Percentiles rank a stretch among this genome's conserved stretches.
These are phyloP conservation scores for Globisporangium recalcitrans DNA, from an alignment of 352 stramenopile genomes.

Conservation along the genomic window DNA sequence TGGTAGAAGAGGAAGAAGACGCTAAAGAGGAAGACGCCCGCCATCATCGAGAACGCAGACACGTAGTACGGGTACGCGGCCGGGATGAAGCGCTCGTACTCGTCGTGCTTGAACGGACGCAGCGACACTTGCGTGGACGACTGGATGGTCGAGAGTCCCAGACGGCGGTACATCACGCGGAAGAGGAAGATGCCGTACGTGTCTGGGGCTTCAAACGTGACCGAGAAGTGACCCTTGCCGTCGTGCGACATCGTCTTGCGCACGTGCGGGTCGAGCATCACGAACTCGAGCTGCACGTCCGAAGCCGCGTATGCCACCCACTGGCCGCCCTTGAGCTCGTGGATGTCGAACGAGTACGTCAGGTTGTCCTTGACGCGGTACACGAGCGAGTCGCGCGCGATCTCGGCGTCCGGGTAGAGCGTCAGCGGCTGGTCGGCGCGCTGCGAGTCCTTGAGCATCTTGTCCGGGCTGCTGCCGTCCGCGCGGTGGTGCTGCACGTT, in stretches of 20 bases:
- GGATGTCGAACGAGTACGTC: slow-evolving; percentile 87
- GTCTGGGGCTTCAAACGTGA: slow-evolving; percentile 87
- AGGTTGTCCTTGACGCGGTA: slow-evolving; percentile 94
- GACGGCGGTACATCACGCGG: slow-evolving; percentile 86
- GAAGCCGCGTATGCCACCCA: slow-evolving; percentile 76
- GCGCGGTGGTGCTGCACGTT: slow-evolving; percentile 84
- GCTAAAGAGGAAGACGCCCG: slow-evolving; percentile 87
- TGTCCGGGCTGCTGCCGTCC: slow-evolving; percentile 77
- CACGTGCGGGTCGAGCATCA: slow-evolving; percentile 93
- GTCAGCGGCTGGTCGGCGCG: slow-evolving; percentile 85
- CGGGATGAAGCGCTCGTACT: slow-evolving; percentile 93
- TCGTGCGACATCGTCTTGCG: slow-evolving; percentile 81
- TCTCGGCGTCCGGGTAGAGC: slow-evolving; percentile 85
- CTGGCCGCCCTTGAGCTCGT: slow-evolving; percentile 77
- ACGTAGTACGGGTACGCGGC: slow-evolving; percentile 90
- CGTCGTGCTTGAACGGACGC: slow-evolving; percentile 93
- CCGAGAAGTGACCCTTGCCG: slow-evolving; percentile 66
- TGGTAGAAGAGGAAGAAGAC: slow-evolving; percentile 87
- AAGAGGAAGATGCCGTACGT: slow-evolving; percentile 94
- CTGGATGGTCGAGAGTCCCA: slow-evolving; percentile 84
- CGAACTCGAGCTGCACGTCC: slow-evolving; percentile 92
- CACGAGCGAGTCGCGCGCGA: slow-evolving; percentile 52
- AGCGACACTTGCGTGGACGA: slow-evolving; percentile 88
- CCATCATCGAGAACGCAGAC: slow-evolving; percentile 89
- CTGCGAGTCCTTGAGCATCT: slow-evolving; percentile 87